Evolutionary conservation across 108 stramenopile species (phyloP), one percentile per base, ranked within the genome.

Genomic region (Skeletonema marinoi): DNA sequence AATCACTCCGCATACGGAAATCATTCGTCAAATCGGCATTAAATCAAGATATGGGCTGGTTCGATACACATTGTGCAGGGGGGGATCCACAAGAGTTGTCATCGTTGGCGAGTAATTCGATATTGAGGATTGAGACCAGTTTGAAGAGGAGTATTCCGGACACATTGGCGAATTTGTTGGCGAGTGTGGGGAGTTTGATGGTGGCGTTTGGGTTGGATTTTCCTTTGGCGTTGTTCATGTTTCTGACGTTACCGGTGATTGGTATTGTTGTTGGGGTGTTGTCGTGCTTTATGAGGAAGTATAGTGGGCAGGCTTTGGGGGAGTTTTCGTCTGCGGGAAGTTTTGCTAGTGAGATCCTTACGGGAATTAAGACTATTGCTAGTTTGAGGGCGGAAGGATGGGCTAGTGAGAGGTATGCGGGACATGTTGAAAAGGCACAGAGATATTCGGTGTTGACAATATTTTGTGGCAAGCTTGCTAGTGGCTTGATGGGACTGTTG

Each of bases 41-140:
- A 17, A 38, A 70, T 5, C 87, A 90, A 74, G 86, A 85, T 14
- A 71, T 71, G 12, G 84, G 59, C n/a, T 85, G 86, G 86, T 83
- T 80, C 46, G 82, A 86, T 68, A 70, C 73, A 21, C 50, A 51
- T 51, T 30, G 66, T 42, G 69, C 63, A 2, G 68, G 66, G 9
- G 64, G 64, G 7, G 73, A 85, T 69, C 80, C 72, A 42, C 71
- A 86, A 58, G 85, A 83, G 36, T 50, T 86, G 17, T 82, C 85
- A 1, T 58, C 67, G 8, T 41, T 70, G 64, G 78, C 74, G 0
- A 62, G 78, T 38, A 86, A 83, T 69, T 62, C 70, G 13, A 39
- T 86, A 33, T 39, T 41, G 11, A 39, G 38, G 32, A 86, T 86
- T 59, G 39, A 81, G 21, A 56, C 54, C 10, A 68, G 81, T 6